These are phyloP conservation scores for Shiraia sp. DNA, from an alignment of 2,329 filamentous ascomycete species.

Conservation along the genomic window DNA sequence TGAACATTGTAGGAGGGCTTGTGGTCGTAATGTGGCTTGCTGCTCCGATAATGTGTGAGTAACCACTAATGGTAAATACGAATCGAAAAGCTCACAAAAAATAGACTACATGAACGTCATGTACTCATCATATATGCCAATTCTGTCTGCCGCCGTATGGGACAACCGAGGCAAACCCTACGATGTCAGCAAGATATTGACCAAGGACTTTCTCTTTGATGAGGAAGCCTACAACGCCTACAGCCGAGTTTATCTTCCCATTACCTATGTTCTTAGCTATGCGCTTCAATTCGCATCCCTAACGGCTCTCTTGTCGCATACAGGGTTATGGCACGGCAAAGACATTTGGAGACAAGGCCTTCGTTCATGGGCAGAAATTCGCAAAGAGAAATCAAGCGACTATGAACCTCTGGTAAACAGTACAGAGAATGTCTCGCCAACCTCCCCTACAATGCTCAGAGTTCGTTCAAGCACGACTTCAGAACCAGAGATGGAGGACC, in stretches of 20 bases:
- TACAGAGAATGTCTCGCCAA: slow-evolving; percentile 28
- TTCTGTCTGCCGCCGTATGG: slow-evolving; percentile 81
- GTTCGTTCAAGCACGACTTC: slow-evolving; percentile 35
- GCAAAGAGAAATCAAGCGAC: slow-evolving; percentile 33
- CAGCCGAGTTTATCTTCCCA: slow-evolving; percentile 81
- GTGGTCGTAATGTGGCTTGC: slow-evolving; percentile 84
- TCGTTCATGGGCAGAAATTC: slow-evolving; percentile 67
- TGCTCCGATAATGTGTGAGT: slow-evolving; percentile 70
- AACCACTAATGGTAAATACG: background rate
- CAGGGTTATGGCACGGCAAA: slow-evolving; percentile 79
- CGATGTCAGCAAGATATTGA: slow-evolving; percentile 79
- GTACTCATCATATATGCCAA: slow-evolving; percentile 83
- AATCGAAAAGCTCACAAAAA: slow-evolving; percentile 5
- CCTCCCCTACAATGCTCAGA: slow-evolving; percentile 22
- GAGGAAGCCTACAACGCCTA: slow-evolving; percentile 76
- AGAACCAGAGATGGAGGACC: slow-evolving; percentile 50
- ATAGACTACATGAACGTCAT: slow-evolving; percentile 74
- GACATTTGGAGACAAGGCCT: slow-evolving; percentile 81
- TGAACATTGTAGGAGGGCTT: slow-evolving; percentile 81
- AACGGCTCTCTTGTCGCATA: slow-evolving; percentile 78
- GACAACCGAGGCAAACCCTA: slow-evolving; percentile 82
- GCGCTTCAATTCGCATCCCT: slow-evolving; percentile 84
- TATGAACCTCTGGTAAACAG: slow-evolving; percentile 41
- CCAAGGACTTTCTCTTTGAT: slow-evolving; percentile 77
- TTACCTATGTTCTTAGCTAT: slow-evolving; percentile 86